These are phyloP conservation scores for Russula sp. DNA, from an alignment of 768 basidiomycete species.

Conservation along the genomic window DNA sequence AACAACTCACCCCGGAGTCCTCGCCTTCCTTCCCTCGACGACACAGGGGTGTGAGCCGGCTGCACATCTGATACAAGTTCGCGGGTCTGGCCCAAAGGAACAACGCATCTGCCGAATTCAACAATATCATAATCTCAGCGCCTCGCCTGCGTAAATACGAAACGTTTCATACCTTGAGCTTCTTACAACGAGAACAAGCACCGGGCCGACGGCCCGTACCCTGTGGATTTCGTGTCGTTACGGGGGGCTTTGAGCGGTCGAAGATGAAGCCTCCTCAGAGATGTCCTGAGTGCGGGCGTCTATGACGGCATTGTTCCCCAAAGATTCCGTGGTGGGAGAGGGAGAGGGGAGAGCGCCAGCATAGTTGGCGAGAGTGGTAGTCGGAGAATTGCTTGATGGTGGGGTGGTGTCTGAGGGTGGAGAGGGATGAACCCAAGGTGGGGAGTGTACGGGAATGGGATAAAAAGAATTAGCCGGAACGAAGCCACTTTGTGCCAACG, in stretches of 20 bases:
- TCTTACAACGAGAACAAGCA: conserved; percentile 35
- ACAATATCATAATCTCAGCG: background rate
- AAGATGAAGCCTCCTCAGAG: conserved; percentile 3
- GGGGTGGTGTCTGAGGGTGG: conserved; percentile 18
- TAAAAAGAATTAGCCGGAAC: conserved; percentile 15
- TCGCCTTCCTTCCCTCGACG: conserved; percentile 38
- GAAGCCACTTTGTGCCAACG: conserved; percentile 17
- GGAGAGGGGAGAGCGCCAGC: background rate
- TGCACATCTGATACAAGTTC: conserved; percentile 27
- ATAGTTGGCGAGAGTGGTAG: conserved; percentile 6
- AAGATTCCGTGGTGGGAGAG: conserved; percentile 1
- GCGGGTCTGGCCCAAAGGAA: conserved; percentile 23
- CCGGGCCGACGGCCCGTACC: conserved; percentile 27
- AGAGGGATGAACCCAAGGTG: conserved; percentile 23
- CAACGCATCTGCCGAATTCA: conserved; percentile 22
- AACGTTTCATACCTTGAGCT: conserved; percentile 32
- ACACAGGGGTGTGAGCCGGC: conserved; percentile 35
- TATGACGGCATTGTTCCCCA: background rate
- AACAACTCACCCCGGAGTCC: conserved; percentile 36
- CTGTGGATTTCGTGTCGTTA: background rate
- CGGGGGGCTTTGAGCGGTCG: conserved; percentile 7
- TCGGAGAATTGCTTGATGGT: conserved; percentile 19
- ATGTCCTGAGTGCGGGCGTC: background rate
- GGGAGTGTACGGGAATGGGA: conserved; percentile 10
- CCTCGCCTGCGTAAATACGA: background rate